Evolutionary conservation across 768 basidiomycete species (phyloP).

Genomic region (Trichaptum fuscoviolaceum): DNA sequence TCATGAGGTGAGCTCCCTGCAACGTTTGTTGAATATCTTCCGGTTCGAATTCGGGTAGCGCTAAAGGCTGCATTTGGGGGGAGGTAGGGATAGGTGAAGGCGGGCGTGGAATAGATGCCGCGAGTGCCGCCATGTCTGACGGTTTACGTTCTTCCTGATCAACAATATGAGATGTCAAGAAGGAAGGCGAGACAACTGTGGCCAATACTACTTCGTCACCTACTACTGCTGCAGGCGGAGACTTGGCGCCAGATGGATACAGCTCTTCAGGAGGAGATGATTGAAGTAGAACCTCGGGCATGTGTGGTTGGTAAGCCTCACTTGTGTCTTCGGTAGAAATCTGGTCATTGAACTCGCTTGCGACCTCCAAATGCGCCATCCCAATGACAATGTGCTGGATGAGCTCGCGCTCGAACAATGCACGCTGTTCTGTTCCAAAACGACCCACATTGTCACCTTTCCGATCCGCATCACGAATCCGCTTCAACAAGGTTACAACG

Average conservation of each 20-base stretch:
- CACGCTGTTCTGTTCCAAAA: slow-evolving; percentile 52
- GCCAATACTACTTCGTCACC: slow-evolving; percentile 12
- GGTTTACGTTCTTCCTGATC: background rate
- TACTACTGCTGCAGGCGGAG: slow-evolving; percentile 11
- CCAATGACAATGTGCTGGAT: slow-evolving; percentile 85
- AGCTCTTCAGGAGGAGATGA: background rate
- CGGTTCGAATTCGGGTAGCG: background rate
- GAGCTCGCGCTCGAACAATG: slow-evolving; percentile 74
- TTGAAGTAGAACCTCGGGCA: slow-evolving; percentile 18
- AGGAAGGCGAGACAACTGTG: background rate
- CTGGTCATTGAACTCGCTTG: background rate
- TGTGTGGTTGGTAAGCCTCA: slow-evolving; percentile 26
- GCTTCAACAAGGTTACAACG: slow-evolving; percentile 71
- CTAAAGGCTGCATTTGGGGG: background rate
- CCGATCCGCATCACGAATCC: slow-evolving; percentile 60
- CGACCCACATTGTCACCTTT: slow-evolving; percentile 22
- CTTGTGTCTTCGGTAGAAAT: slow-evolving; percentile 15
- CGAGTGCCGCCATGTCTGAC: background rate
- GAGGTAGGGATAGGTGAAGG: background rate
- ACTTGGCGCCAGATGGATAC: slow-evolving; percentile 2
- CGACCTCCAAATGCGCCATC: slow-evolving; percentile 66
- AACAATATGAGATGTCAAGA: background rate
- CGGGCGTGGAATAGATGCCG: background rate
- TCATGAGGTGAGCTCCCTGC: background rate
- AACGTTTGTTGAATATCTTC: background rate